Conservation (phyloP, 371 early-diverging fungal genomes). For the Apophysomyces sp. region DNA sequence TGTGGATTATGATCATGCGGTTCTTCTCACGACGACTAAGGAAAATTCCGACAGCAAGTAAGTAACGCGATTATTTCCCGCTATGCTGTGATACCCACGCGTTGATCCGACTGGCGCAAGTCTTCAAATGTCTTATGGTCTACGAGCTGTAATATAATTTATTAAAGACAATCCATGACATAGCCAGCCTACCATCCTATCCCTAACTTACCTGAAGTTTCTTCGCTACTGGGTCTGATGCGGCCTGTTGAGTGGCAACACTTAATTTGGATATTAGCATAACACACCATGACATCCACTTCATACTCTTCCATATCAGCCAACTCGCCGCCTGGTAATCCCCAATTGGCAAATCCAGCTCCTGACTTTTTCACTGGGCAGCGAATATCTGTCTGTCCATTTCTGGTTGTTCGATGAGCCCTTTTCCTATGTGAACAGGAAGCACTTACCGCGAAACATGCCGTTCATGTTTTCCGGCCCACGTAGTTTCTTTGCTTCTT, state of each 20-base stretch:
- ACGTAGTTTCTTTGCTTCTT: neutral
- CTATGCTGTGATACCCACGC: neutral
- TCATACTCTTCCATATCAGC: slow-evolving; percentile 12
- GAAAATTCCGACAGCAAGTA: too few relatives aligned
- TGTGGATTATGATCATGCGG: too few relatives aligned
- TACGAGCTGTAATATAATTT: slow-evolving; percentile 10
- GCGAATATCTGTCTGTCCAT: slow-evolving; percentile 10
- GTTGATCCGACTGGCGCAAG: neutral
- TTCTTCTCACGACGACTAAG: too few relatives aligned
- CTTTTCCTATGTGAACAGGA: neutral
- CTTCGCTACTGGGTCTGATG: neutral
- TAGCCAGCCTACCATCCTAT: too few relatives aligned
- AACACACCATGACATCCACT: neutral
- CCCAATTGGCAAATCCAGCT: slow-evolving; percentile 15
- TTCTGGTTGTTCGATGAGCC: neutral
- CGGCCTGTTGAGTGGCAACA: neutral
- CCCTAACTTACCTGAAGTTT: slow-evolving; percentile 9
- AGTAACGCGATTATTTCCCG: neutral
- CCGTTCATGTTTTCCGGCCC: neutral
- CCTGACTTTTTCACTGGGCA: slow-evolving; percentile 13
- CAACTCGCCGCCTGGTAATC: slow-evolving; percentile 7
- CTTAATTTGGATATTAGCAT: neutral
- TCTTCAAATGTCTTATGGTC: slow-evolving; percentile 15
- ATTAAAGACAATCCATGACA: too few relatives aligned
- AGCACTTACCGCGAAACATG: neutral